A percentile compares a stretch with the other conserved stretches of the same genome.
Conservation (phyloP, 2,329 filamentous ascomycete species). For the Anthostomella pinea region DNA sequence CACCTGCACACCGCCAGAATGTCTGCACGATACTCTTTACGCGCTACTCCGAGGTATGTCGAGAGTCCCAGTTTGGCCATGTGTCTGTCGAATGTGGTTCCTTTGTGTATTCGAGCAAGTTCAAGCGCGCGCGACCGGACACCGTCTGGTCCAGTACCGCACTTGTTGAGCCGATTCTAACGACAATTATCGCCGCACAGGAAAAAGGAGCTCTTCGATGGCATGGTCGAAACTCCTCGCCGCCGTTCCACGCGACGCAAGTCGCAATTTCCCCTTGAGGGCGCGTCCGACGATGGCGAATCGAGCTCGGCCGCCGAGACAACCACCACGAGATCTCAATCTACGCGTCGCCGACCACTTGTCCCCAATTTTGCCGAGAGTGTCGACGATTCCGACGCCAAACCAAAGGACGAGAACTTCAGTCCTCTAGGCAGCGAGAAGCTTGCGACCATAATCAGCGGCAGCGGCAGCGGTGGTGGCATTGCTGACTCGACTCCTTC, state of each 20-base stretch:
- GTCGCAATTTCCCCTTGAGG: constrained; percentile 43
- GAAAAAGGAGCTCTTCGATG: constrained; percentile 60
- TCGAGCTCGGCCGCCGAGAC: constrained; percentile 47
- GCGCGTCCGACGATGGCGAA: constrained; percentile 48
- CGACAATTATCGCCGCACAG: constrained; percentile 31
- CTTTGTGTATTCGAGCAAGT: no score
- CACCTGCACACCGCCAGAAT: constrained; percentile 5
- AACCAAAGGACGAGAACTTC: constrained; percentile 29
- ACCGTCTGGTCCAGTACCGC: not conserved
- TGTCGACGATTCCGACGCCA: constrained; percentile 42
- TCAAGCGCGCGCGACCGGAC: no score
- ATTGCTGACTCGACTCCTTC: constrained; percentile 1
- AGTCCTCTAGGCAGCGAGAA: constrained; percentile 28
- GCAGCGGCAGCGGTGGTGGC: no score
- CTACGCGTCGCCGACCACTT: constrained; percentile 44
- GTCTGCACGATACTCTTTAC: constrained; percentile 20
- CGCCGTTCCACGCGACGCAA: constrained; percentile 50
- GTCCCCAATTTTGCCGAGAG: constrained; percentile 50
- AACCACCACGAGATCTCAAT: constrained; percentile 29
- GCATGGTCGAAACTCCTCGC: constrained; percentile 57
- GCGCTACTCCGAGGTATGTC: constrained; percentile 21
- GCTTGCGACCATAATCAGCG: constrained; percentile 18
- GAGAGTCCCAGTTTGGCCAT: constrained; percentile 4
- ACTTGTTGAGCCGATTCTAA: not conserved
- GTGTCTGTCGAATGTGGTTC: constrained; percentile 1